Percentiles rank a stretch among this genome's conserved stretches.
Conservation (phyloP, 2,329 filamentous ascomycete genomes). For the Dactylellina drechsleri region DNA sequence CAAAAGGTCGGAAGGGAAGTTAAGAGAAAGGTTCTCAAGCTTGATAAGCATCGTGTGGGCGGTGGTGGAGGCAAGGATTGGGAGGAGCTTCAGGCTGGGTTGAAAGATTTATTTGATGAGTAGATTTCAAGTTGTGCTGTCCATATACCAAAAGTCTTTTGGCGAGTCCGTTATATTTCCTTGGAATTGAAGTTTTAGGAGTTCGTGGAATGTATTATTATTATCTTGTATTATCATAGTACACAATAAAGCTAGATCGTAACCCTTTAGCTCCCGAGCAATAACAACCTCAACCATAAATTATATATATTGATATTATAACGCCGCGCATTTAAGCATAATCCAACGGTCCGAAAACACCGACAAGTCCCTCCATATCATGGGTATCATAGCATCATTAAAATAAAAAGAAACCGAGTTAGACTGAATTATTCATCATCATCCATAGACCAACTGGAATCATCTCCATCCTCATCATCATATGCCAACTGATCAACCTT, state of each 20-base stretch:
- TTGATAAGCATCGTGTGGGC: slow-evolving; percentile 71
- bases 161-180: slow-evolving; percentile 19
- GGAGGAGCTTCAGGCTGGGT: slow-evolving; percentile 46
- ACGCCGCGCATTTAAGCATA: background rate
- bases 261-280: background rate
- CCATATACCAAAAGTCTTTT: slow-evolving; percentile 26
- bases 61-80: slow-evolving; percentile 61
- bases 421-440: slow-evolving; percentile 16
- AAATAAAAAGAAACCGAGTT: background rate
- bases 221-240: slow-evolving; percentile 34
- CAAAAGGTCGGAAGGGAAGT: slow-evolving; percentile 75
- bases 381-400: slow-evolving; percentile 19
- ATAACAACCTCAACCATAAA: background rate
- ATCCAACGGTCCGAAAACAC: background rate
- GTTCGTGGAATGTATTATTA: slow-evolving; percentile 53
- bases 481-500: slow-evolving; percentile 44
- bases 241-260: slow-evolving; percentile 16
- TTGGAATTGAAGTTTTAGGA: slow-evolving; percentile 15
- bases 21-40: slow-evolving; percentile 79
- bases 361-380: background rate
- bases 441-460: slow-evolving; percentile 52
- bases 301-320: background rate
- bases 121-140: slow-evolving; percentile 7
- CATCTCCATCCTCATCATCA: slow-evolving; percentile 43
- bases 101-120: slow-evolving; percentile 45